These are phyloP conservation scores for Blumeria hordei DNA, from an alignment of 2,329 filamentous ascomycete genomes.

Conservation along the genomic window DNA sequence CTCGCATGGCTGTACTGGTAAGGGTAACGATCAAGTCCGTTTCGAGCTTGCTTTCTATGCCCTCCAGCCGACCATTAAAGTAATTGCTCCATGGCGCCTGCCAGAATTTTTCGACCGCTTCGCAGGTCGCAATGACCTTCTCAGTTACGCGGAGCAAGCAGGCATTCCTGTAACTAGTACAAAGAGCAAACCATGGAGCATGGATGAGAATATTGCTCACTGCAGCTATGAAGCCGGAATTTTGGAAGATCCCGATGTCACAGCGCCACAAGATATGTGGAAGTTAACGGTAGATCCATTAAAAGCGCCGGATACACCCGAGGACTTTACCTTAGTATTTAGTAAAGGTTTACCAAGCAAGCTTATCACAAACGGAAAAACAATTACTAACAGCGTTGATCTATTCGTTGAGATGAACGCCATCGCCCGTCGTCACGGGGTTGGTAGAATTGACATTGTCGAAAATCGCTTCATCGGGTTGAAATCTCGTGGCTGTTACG, in stretches of 20 bases:
- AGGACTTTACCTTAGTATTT: slow-evolving; percentile 49
- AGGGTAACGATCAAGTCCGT: slow-evolving; percentile 41
- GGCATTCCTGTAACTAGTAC: slow-evolving; percentile 50
- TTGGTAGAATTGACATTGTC: slow-evolving; percentile 65
- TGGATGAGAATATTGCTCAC: slow-evolving; percentile 51
- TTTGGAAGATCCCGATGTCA: slow-evolving; percentile 38
- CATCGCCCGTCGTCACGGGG: slow-evolving; percentile 46
- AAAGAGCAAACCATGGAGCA: slow-evolving; percentile 45
- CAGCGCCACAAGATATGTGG: slow-evolving; percentile 60
- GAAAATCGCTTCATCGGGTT: slow-evolving; percentile 62
- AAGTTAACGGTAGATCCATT: slow-evolving; percentile 44
- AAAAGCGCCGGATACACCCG: slow-evolving; percentile 44
- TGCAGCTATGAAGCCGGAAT: slow-evolving; percentile 62
- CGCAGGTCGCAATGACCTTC: slow-evolving; percentile 45
- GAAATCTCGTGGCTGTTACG: slow-evolving; percentile 64
- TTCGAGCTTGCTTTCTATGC: slow-evolving; percentile 40
- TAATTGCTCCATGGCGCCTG: slow-evolving; percentile 53
- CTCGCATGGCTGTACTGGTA: slow-evolving; percentile 33
- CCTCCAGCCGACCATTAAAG: slow-evolving; percentile 38
- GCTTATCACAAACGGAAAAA: slow-evolving; percentile 30
- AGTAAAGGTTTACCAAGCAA: slow-evolving; percentile 52
- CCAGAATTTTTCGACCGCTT: slow-evolving; percentile 47
- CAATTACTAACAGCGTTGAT: slow-evolving; percentile 42
- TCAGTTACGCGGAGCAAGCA: slow-evolving; percentile 43
- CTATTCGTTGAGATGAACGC: slow-evolving; percentile 49